Evolutionary conservation across 2,329 filamentous ascomycete genomes (phyloP).

Genomic region (Massarina eburnea): DNA sequence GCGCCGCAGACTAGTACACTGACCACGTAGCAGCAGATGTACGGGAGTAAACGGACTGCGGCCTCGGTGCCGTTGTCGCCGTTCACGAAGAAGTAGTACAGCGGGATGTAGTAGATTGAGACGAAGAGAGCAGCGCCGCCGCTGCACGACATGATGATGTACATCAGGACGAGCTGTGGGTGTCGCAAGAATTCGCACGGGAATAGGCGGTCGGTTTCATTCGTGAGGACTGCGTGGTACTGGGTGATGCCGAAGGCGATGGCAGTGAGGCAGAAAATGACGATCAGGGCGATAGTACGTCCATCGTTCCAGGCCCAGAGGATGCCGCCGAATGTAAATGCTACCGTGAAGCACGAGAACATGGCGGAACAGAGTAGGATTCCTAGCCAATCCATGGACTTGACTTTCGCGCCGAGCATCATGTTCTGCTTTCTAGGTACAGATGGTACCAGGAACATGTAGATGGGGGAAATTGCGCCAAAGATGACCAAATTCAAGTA

Average conservation of each 20-base stretch:
- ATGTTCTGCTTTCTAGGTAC: background rate
- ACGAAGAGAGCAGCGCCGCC: background rate
- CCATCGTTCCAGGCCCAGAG: slow-evolving; percentile 51
- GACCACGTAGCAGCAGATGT: background rate
- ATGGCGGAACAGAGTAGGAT: background rate
- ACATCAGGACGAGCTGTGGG: background rate
- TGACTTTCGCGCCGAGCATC: background rate
- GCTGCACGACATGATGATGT: background rate
- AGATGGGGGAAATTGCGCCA: background rate
- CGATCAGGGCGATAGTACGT: slow-evolving; percentile 50
- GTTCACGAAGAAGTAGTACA: background rate
- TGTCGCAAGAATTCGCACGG: background rate
- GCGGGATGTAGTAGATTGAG: background rate
- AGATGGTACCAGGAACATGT: background rate
- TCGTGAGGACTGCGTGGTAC: slow-evolving; percentile 46
- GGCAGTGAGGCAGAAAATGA: slow-evolving; percentile 47
- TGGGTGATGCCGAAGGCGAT: slow-evolving; percentile 52
- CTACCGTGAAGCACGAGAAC: slow-evolving; percentile 44
- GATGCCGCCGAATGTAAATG: slow-evolving; percentile 54
- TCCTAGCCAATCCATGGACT: background rate
- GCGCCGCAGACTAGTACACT: background rate
- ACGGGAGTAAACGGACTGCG: background rate
- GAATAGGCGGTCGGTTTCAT: too few species aligned
- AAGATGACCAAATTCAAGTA: background rate
- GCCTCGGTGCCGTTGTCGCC: background rate